phyloP scores from a whole-genome alignment of 1,139 yeast genomes.

The Geotrichum siamense region DNA sequence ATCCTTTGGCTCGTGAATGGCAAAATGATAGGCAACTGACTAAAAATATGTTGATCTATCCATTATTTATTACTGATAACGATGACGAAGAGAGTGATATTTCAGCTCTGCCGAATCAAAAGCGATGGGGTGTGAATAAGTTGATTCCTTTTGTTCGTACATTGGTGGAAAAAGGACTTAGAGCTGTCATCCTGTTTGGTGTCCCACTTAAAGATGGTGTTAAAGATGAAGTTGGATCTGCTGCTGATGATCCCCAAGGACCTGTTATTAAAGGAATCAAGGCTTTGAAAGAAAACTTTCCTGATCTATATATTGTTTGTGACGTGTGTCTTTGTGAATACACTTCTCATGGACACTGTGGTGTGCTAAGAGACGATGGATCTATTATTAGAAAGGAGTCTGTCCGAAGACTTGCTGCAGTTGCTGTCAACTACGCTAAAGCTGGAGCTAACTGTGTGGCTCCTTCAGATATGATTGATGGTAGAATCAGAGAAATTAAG shows the following conservation, averaged over 20 bases:
- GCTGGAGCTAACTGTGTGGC: slow-evolving; percentile 97
- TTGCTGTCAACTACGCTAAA: slow-evolving; percentile 88
- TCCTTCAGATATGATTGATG: slow-evolving; percentile 98
- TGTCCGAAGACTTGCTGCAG: slow-evolving; percentile 82
- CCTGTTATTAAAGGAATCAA: slow-evolving; percentile 83
- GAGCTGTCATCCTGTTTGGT: slow-evolving; percentile 85
- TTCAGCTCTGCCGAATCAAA: slow-evolving; percentile 78
- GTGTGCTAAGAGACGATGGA: slow-evolving; percentile 81
- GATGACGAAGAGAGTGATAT: slow-evolving; percentile 74
- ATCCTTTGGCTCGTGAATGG: slow-evolving; percentile 86
- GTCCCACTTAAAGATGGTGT: slow-evolving; percentile 69
- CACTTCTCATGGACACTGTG: slow-evolving; percentile 96
- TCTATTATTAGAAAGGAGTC: slow-evolving; percentile 66
- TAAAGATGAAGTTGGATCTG: slow-evolving; percentile 76
- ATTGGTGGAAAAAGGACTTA: slow-evolving; percentile 72
- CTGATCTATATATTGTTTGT: slow-evolving; percentile 78
- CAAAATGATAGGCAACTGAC: slow-evolving; percentile 76
- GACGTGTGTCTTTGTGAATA: slow-evolving; percentile 97
- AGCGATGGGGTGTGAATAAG: slow-evolving; percentile 76
- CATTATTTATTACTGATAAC: slow-evolving; percentile 74
- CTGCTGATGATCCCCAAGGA: slow-evolving; percentile 95
- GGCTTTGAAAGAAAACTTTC: slow-evolving; percentile 56
- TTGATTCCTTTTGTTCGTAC: slow-evolving; percentile 63
- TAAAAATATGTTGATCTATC: slow-evolving; percentile 85
- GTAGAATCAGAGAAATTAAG: slow-evolving; percentile 84